Conservation (phyloP, 2,329 filamentous ascomycete genomes). For the Xylaria hypoxylon region DNA sequence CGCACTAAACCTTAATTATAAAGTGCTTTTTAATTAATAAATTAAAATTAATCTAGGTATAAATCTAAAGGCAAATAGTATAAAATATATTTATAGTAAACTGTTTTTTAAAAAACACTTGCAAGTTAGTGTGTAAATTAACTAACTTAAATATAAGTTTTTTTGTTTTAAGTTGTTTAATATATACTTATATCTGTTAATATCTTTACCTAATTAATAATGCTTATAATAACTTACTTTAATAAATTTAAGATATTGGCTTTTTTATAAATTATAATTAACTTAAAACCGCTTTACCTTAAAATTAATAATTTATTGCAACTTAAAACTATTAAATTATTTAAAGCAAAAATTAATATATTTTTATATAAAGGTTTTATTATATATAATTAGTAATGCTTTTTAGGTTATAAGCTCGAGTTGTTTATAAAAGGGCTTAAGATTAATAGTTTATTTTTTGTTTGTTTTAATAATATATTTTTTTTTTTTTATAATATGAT, state of each 20-base stretch:
- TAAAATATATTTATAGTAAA: constrained; percentile 6
- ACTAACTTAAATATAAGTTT: neutral
- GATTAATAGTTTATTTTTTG: neutral
- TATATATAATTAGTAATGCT: constrained; percentile 1
- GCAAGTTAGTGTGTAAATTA: neutral
- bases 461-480: constrained; percentile 9
- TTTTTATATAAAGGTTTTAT: constrained; percentile 12
- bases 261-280: neutral
- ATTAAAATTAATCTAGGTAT: neutral
- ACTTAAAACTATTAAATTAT: neutral
- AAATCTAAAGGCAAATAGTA: neutral
- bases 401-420: neutral
- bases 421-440: constrained; percentile 6
- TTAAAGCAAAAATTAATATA: neutral
- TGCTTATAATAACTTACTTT: constrained; percentile 1
- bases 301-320: neutral
- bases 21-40: constrained; percentile 5
- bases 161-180: neutral
- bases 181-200: neutral
- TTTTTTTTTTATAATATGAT: neutral
- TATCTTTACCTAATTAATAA: neutral
- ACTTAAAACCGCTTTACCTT: neutral
- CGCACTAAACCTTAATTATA: neutral
- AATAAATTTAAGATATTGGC: neutral
- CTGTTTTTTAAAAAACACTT: neutral